Evolutionary conservation across 2,329 filamentous ascomycete genomes (phyloP).

Genomic region (Bipolaris gigantea): DNA sequence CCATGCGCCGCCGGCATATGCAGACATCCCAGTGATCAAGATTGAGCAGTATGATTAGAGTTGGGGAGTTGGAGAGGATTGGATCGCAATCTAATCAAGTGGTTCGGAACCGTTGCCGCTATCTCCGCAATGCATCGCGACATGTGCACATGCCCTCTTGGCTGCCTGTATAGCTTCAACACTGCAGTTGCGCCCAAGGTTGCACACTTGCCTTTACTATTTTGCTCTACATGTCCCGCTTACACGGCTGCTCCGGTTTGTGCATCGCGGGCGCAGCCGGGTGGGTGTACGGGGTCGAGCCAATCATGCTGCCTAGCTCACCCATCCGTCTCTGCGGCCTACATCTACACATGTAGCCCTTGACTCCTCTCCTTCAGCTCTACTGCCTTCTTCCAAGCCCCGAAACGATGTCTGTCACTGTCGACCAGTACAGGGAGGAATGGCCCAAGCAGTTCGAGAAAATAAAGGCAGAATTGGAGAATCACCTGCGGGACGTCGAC

Average conservation of each 20-base stretch:
- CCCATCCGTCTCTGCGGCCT: slow-evolving; percentile 1
- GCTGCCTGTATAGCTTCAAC: slow-evolving; percentile 9
- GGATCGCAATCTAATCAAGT: slow-evolving; percentile 15
- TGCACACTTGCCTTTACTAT: background rate
- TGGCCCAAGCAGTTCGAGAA: slow-evolving; percentile 34
- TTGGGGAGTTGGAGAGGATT: slow-evolving; percentile 7
- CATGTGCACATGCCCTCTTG: slow-evolving; percentile 3
- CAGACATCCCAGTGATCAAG: slow-evolving; percentile 25
- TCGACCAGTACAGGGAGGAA: slow-evolving; percentile 32
- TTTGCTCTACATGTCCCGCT: background rate
- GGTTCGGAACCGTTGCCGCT: slow-evolving; percentile 8
- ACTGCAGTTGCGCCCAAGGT: background rate
- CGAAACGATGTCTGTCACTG: slow-evolving; percentile 23
- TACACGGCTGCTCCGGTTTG: slow-evolving; percentile 1
- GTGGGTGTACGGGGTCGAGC: slow-evolving; percentile 1
- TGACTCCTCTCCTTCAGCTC: background rate
- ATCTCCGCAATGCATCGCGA: slow-evolving; percentile 10
- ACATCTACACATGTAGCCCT: background rate
- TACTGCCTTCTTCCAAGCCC: background rate
- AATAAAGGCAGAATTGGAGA: slow-evolving; percentile 23
- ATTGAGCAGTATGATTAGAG: slow-evolving; percentile 26
- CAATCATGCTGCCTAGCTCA: slow-evolving; percentile 12
- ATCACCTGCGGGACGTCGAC: slow-evolving; percentile 15
- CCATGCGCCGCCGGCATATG: slow-evolving; percentile 22
- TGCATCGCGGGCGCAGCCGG: slow-evolving; percentile 7